Evolutionary conservation across 352 stramenopile species (phyloP), one percentile per base, ranked within the genome.

Genomic region (Globisporangium mamillatum): DNA sequence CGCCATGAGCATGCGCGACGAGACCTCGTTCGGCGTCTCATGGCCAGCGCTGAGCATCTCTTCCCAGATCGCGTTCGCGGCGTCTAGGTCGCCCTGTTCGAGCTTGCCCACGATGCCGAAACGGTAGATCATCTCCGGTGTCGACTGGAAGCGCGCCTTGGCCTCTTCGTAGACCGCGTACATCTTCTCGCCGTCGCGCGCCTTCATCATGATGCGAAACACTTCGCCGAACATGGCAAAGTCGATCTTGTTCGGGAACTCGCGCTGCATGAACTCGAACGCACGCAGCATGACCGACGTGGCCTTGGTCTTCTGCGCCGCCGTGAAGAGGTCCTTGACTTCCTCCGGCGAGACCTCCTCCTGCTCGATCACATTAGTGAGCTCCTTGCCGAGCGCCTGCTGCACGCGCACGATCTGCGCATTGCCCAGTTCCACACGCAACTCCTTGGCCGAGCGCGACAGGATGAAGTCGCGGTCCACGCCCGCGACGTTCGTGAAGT

Each of bases 121-220:
- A 29, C 84, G 84, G 63, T 89, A 89, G 69, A 90, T 81, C 66
- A 92, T 83, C 71, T 92, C 84, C 25, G 82, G 82, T 36, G 86
- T 74, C 44, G 62, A 59, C 44, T 81, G 72, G 65, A 84, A 89
- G 32, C 73, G 73, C 46, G 74, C 63, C 32, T 78, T 78, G 50
- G 75, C 70, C 20, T 68, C 66, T 70, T 89, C 72, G 67, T 86
- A 91, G 62, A 91, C 75, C 53, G 72, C 36, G 24, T 77, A 68
- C 38, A 91, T 71, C 63, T 83, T 79, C 8, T 77, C 69, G n/a
- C 58, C 25, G 22, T 80, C 63, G 50, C 72, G 60, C 36, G 78
- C 78, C 56, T 75, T 76, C 53, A 75, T 61, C 27, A 91, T 55
- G 32, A 84, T 73, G 55, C 82, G 82, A 57, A 87, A 91, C 2